Evolutionary conservation across 257 asterid genomes (phyloP).

Genomic region (Striga asiatica): DNA sequence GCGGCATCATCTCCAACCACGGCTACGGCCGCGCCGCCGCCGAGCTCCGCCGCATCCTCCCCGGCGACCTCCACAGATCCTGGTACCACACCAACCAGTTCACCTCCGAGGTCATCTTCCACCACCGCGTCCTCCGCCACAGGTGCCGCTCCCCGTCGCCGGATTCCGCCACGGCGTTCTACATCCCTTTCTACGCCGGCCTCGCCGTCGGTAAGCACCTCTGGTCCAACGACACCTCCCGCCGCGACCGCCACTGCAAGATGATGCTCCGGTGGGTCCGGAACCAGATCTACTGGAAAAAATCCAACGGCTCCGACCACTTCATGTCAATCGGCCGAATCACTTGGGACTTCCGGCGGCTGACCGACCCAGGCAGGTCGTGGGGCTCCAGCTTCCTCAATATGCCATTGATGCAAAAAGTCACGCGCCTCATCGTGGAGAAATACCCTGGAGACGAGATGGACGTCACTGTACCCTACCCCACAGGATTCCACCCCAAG

Average conservation of each 20-base stretch:
- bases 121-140: constrained; percentile 28
- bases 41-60: constrained; percentile 34
- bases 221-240: constrained; percentile 40
- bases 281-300: constrained; percentile 20
- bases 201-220: constrained; percentile 47
- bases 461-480: constrained; percentile 36
- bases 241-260: constrained; percentile 30
- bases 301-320: constrained; percentile 45
- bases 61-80: constrained; percentile 26
- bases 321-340: constrained; percentile 41
- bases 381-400: constrained; percentile 52
- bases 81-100: constrained; percentile 58
- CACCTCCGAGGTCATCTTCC: constrained; percentile 41
- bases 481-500: constrained; percentile 37
- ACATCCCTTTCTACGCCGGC: constrained; percentile 59
- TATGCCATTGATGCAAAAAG: constrained; percentile 45
- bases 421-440: constrained; percentile 36
- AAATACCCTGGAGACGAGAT: constrained; percentile 22
- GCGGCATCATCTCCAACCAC: constrained; percentile 31
- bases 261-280: constrained; percentile 41
- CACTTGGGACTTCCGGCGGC: constrained; percentile 68
- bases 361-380: constrained; percentile 24
- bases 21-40: constrained; percentile 46
- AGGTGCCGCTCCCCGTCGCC: constrained; percentile 40
- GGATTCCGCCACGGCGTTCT: constrained; percentile 44